Evolutionary conservation across 768 basidiomycete genomes (phyloP).

Genomic region (Leccinum ochraceum): DNA sequence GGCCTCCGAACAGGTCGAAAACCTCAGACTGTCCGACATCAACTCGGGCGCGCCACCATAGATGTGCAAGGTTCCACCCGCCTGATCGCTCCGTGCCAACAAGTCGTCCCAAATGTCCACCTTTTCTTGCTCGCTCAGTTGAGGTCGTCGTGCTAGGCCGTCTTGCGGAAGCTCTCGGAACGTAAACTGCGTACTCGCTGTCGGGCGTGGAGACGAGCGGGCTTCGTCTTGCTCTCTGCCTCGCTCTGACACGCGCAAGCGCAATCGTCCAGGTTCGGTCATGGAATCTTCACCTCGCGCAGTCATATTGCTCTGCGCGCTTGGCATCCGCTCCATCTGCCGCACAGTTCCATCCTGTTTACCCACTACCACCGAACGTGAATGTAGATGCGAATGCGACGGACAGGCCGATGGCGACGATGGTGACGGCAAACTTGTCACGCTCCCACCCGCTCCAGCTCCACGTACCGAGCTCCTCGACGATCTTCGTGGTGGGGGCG

Average conservation of each 20-base stretch:
- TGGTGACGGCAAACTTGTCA: constrained; percentile 8
- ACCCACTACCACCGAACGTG: constrained; percentile 1
- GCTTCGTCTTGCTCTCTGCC: constrained; percentile 9
- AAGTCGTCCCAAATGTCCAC: constrained; percentile 69
- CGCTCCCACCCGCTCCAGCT: not conserved
- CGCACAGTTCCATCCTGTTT: constrained; percentile 10
- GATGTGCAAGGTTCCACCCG: constrained; percentile 74
- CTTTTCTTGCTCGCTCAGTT: constrained; percentile 69
- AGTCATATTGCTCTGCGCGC: constrained; percentile 35
- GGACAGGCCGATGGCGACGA: not conserved
- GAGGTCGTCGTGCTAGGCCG: constrained; percentile 34
- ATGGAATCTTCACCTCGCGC: constrained; percentile 15
- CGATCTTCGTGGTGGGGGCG: constrained; percentile 31
- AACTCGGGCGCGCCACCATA: constrained; percentile 34
- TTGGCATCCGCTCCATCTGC: constrained; percentile 24
- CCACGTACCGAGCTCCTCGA: constrained; percentile 17
- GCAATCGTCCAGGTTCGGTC: constrained; percentile 5
- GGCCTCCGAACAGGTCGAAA: constrained; percentile 34
- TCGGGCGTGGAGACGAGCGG: constrained; percentile 6
- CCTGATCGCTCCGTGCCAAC: constrained; percentile 61
- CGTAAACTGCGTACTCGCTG: constrained; percentile 36
- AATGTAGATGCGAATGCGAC: not conserved
- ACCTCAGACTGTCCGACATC: constrained; percentile 44
- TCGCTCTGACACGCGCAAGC: not conserved
- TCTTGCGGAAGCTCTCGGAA: constrained; percentile 47